Evolutionary conservation across 2,329 filamentous ascomycete species (phyloP), one percentile per base, ranked within the genome.

Genomic region (Beauveria sp.): DNA sequence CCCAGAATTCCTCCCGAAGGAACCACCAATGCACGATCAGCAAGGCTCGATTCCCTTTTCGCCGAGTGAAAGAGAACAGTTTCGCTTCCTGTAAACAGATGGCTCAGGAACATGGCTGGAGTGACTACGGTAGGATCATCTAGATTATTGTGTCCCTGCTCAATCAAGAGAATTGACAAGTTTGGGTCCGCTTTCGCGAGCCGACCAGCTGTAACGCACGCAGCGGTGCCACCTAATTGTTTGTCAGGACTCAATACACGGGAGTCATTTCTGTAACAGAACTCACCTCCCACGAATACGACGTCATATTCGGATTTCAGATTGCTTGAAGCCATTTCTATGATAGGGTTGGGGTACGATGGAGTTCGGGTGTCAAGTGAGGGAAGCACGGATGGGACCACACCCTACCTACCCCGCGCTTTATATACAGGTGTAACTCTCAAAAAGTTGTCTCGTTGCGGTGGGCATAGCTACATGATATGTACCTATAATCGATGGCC

Each of bases 1-100:
- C 72, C 72, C 1, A 72, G 67, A 7, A 69, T 62, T 3, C 70
- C 67, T 9, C 70, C 71, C 0, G 68, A 53, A 0, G 67, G 61
- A 0, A 73, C 68, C 8, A 67, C 30, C 2, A 64, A 47, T 53
- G 64, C 63, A 8, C 71, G 65, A 2, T 66, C 65, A 40, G 64
- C 67, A 26, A 74, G 61, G 5, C 65, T 64, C 1, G 64, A 58
- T 5, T 66, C 63, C 26, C 65, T 68, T 22, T 68, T 67, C 1
- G 63, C 62, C 22, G 67, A 64, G 63, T 69, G 69, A 30, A 68
- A 67, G 18, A 69, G 57, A 3, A 65, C 61, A 0, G 66, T 68
- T 9, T 66, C 62, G 46, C 65, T 67, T 1, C 26, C 62, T 6
- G 69, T 65, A 3, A 62, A n/a, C 6, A 71, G 42, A 55, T 70